Percentiles rank a stretch among this genome's conserved stretches.
These are phyloP conservation scores for Orbilia ellipsospora DNA, from an alignment of 2,329 filamentous ascomycete species.

Conservation along the genomic window DNA sequence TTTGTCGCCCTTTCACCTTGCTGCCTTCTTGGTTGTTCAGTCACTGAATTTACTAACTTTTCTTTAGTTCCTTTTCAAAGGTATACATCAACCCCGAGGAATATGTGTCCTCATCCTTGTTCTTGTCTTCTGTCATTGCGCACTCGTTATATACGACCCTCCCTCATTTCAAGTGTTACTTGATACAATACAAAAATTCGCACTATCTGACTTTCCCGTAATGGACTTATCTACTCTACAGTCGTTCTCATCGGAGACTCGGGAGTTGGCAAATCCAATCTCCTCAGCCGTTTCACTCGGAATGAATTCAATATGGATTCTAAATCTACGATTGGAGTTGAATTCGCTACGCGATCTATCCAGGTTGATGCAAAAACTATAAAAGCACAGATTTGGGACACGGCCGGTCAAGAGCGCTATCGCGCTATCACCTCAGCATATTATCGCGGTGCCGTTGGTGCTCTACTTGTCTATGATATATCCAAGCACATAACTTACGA, in stretches of 20 bases:
- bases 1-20: not conserved
- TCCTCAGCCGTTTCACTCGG: constrained; percentile 98
- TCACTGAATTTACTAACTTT: constrained; percentile 20
- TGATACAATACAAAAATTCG: too few relatives aligned
- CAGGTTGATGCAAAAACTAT: constrained; percentile 99
- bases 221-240: constrained; percentile 19
- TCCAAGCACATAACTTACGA: constrained; percentile 99
- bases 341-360: constrained; percentile 98
- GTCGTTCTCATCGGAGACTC: constrained; percentile 96
- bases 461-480: constrained; percentile 98
- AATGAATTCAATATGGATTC: constrained; percentile 99
- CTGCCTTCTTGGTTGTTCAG: not conserved
- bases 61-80: constrained; percentile 96
- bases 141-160: too few relatives aligned
- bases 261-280: constrained; percentile 99
- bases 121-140: too few relatives aligned
- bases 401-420: constrained; percentile 97
- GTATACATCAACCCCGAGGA: constrained; percentile 65
- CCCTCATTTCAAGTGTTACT: too few relatives aligned
- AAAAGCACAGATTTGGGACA: constrained; percentile 99
- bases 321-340: constrained; percentile 99
- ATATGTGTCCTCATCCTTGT: too few relatives aligned
- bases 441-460: constrained; percentile 96
- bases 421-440: constrained; percentile 99
- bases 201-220: constrained; percentile 12